A percentile compares a stretch with the other conserved stretches of the same genome.
phyloP scores from a whole-genome alignment of 352 stramenopile species.

The Phytophthora idaei region DNA sequence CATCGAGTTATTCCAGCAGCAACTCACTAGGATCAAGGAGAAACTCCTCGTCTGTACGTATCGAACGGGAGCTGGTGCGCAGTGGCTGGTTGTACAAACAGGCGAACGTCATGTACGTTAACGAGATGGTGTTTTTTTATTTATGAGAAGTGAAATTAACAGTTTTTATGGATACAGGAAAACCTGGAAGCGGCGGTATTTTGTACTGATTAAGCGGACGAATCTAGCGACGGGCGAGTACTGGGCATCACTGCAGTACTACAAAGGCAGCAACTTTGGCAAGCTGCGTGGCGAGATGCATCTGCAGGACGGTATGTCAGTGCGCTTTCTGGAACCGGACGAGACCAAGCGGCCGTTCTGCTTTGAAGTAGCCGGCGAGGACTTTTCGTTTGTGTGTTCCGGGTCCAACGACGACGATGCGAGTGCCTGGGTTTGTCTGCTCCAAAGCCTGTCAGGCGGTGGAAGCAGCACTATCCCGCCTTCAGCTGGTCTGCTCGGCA shows the following conservation, averaged over 20 bases:
- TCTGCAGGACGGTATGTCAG: constrained; percentile 66
- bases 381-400: constrained; percentile 82
- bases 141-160: background rate
- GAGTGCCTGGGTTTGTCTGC: constrained; percentile 84
- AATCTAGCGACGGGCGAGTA: constrained; percentile 72
- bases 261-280: constrained; percentile 83
- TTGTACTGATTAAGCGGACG: constrained; percentile 84
- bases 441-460: constrained; percentile 66
- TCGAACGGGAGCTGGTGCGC: constrained; percentile 56
- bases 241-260: constrained; percentile 83
- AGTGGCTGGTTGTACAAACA: constrained; percentile 68
- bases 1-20: constrained; percentile 41
- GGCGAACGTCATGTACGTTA: constrained; percentile 60
- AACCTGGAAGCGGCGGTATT: constrained; percentile 89
- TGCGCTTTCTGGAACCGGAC: constrained; percentile 78
- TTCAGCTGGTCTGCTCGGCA: constrained; percentile 42
- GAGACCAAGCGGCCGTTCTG: constrained; percentile 86
- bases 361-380: constrained; percentile 76
- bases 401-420: constrained; percentile 85
- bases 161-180: constrained; percentile 50
- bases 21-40: constrained; percentile 45
- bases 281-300: constrained; percentile 82
- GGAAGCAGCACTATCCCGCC: constrained; percentile 45
- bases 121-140: constrained; percentile 26
- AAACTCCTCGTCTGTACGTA: constrained; percentile 37